phyloP scores from a whole-genome alignment of 768 basidiomycete genomes.

The Boletus sensibilis region DNA sequence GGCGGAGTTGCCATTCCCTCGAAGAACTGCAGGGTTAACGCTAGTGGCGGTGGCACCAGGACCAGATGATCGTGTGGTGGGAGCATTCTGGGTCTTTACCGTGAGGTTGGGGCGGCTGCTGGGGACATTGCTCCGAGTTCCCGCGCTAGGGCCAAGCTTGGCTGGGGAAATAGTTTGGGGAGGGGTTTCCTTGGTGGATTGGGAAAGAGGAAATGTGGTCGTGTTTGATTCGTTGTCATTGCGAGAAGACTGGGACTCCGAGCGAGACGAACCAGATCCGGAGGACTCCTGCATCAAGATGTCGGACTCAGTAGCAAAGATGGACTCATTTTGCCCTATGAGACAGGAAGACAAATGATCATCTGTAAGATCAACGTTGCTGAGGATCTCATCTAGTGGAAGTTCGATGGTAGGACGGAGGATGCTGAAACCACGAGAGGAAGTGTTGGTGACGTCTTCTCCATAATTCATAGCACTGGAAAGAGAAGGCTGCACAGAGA shows the following conservation, averaged over 20 bases:
- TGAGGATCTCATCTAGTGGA: slow-evolving; percentile 78
- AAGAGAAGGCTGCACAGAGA: slow-evolving; percentile 65
- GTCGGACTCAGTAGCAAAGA: slow-evolving; percentile 17
- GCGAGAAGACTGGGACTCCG: slow-evolving; percentile 10
- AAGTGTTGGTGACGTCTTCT: slow-evolving; percentile 58
- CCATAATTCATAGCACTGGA: slow-evolving; percentile 74
- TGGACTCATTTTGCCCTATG: slow-evolving; percentile 8
- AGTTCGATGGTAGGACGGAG: slow-evolving; percentile 80
- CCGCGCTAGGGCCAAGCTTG: slow-evolving; percentile 55
- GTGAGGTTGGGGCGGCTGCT: slow-evolving; percentile 57
- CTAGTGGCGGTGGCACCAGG: slow-evolving; percentile 66
- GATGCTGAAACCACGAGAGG: slow-evolving; percentile 58
- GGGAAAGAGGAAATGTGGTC: slow-evolving; percentile 35
- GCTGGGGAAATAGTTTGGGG: slow-evolving; percentile 59
- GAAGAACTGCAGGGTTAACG: slow-evolving; percentile 45
- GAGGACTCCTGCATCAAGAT: slow-evolving; percentile 31
- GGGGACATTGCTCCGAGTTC: slow-evolving; percentile 45
- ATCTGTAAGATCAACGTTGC: slow-evolving; percentile 27
- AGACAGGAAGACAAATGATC: slow-evolving; percentile 7
- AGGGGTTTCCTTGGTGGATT: slow-evolving; percentile 38
- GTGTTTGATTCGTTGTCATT: slow-evolving; percentile 5
- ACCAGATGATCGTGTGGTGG: slow-evolving; percentile 52
- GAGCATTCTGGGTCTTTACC: slow-evolving; percentile 50
- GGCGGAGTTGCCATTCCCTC: slow-evolving; percentile 37
- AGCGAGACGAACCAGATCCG: slow-evolving; percentile 8